A percentile compares a stretch with the other conserved stretches of the same genome.
phyloP scores from a whole-genome alignment of 495 filamentous ascomycete genomes.

The Aspergillus steynii region DNA sequence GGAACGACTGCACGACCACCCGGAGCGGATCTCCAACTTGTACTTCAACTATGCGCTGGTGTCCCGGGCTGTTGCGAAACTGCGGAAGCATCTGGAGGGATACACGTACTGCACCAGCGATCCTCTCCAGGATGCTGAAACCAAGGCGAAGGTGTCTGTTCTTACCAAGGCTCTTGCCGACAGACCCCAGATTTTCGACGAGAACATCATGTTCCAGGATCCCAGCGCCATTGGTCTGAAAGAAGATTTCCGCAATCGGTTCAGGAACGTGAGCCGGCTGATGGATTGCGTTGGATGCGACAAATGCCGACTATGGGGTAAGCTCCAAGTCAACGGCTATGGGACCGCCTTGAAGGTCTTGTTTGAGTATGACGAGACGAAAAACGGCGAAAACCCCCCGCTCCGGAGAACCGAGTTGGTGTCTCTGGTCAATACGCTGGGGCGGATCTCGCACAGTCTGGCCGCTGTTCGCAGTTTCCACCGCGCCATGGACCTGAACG shows the following conservation, averaged over 20 bases:
- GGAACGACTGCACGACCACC: conserved; percentile 74
- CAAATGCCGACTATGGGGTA: conserved; percentile 98
- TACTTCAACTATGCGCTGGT: conserved; percentile 99
- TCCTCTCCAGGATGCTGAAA: conserved; percentile 69
- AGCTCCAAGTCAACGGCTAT: conserved; percentile 94
- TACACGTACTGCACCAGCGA: conserved; percentile 96
- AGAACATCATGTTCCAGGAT: conserved; percentile 84
- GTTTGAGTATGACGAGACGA: conserved; percentile 89
- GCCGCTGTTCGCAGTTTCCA: conserved; percentile 74
- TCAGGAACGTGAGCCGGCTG: conserved; percentile 90
- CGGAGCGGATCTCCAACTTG: conserved; percentile 92
- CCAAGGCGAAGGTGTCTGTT: conserved; percentile 73
- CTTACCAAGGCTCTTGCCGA: conserved; percentile 67
- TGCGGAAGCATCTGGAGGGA: conserved; percentile 75
- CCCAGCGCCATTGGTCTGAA: conserved; percentile 71
- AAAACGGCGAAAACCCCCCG: conserved; percentile 68
- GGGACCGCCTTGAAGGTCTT: conserved; percentile 93
- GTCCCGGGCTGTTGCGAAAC: conserved; percentile 84
- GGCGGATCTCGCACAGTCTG: conserved; percentile 77
- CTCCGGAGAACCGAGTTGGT: conserved; percentile 90
- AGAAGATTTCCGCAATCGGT: conserved; percentile 96
- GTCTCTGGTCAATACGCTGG: conserved; percentile 90
- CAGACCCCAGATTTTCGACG: conserved; percentile 84
- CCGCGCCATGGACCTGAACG: conserved; percentile 49
- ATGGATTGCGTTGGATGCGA: conserved; percentile 99